Percentiles rank a stretch among this genome's conserved stretches.
Conservation (phyloP, 2,329 filamentous ascomycete genomes). For the Talaromyces marneffei region DNA sequence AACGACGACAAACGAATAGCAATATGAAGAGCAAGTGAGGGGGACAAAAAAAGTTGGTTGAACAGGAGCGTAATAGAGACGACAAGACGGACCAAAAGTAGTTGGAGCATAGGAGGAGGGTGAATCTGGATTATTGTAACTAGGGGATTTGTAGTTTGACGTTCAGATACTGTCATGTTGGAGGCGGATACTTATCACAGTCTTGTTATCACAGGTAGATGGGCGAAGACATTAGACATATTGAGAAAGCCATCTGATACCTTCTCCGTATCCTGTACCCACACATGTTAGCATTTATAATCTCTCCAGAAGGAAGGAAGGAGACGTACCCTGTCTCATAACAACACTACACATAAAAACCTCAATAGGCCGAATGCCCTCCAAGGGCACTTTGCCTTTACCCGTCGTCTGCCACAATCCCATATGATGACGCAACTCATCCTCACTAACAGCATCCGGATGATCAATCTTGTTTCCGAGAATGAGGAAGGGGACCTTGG, state of each 20-base stretch:
- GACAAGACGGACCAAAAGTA: neutral
- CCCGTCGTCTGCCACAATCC: slow-evolving; percentile 94
- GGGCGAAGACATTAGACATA: slow-evolving; percentile 60
- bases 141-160: neutral
- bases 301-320: neutral
- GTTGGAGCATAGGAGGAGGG: neutral
- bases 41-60: neutral
- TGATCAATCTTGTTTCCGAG: slow-evolving; percentile 99
- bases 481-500: slow-evolving; percentile 92
- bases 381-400: slow-evolving; percentile 87
- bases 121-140: neutral
- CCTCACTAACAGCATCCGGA: slow-evolving; percentile 89
- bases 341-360: slow-evolving; percentile 99
- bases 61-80: neutral
- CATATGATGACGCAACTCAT: slow-evolving; percentile 85
- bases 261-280: slow-evolving; percentile 69
- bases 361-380: slow-evolving; percentile 91
- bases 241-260: slow-evolving; percentile 85
- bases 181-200: neutral
- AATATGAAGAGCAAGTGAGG: neutral
- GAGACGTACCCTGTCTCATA: slow-evolving; percentile 75
- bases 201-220: neutral
- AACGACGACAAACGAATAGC: neutral
- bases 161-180: neutral
- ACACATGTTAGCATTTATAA: neutral